These are phyloP conservation scores for Hypsizygus marmoreus DNA, from an alignment of 768 basidiomycete species.

Conservation along the genomic window DNA sequence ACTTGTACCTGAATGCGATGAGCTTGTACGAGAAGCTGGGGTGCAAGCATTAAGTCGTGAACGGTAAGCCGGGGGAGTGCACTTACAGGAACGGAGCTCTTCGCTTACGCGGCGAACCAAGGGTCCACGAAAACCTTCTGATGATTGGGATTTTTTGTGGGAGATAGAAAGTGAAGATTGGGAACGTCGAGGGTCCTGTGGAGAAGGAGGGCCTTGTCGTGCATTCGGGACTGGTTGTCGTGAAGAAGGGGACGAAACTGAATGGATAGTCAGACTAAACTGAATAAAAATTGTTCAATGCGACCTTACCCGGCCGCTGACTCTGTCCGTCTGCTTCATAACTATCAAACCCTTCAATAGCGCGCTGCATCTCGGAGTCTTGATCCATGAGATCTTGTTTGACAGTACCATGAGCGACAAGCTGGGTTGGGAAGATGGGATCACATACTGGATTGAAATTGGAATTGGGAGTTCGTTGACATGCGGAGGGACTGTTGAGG, in stretches of 20 bases:
- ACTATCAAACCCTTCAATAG: constrained; percentile 56
- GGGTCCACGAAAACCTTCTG: not conserved
- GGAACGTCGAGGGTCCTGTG: not conserved
- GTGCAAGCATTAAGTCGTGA: not conserved
- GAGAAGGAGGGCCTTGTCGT: not conserved
- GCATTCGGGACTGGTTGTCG: not conserved
- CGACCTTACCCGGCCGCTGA: constrained; percentile 20
- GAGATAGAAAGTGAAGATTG: not conserved
- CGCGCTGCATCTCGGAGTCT: constrained; percentile 73
- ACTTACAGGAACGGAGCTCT: constrained; percentile 8
- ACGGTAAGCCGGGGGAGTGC: not conserved
- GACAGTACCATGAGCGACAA: constrained; percentile 13
- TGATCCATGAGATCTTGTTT: constrained; percentile 62
- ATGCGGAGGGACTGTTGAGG: constrained; percentile 58
- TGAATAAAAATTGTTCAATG: constrained; percentile 3
- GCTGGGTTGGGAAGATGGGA: not conserved
- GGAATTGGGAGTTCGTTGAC: constrained; percentile 48
- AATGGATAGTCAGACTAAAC: not conserved
- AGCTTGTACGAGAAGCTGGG: constrained; percentile 19
- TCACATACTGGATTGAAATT: constrained; percentile 55
- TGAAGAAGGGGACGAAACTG: constrained; percentile 20
- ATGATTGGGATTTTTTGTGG: constrained; percentile 3
- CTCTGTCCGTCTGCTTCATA: constrained; percentile 41
- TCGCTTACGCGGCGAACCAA: not conserved
- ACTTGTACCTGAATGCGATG: constrained; percentile 1